Conservation (phyloP, 1,284 basidiomycete genomes). For the Anthracocystis panici-leucophaei region DNA sequence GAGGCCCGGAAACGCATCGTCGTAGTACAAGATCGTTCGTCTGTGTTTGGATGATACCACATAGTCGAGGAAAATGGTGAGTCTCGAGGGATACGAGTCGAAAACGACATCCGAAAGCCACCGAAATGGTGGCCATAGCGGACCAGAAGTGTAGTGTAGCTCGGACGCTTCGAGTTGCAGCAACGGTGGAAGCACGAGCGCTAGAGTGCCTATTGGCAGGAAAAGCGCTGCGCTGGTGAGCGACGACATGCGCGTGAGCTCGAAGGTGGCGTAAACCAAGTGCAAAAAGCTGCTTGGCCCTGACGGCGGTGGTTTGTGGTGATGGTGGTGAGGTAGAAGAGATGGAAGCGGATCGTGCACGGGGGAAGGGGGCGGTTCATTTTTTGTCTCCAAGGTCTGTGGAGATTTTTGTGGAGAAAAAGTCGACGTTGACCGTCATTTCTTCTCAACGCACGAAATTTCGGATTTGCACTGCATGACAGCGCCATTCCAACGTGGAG, state of each 20-base stretch:
- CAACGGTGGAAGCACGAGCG: slow-evolving; percentile 29
- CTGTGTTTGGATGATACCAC: slow-evolving; percentile 1
- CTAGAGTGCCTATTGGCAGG: slow-evolving; percentile 23
- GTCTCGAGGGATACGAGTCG: slow-evolving; percentile 11
- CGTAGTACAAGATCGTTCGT: slow-evolving; percentile 30
- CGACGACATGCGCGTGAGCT: slow-evolving; percentile 18
- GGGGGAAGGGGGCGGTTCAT: too few species aligned
- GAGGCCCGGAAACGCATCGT: slow-evolving; percentile 49
- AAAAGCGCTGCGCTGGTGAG: slow-evolving; percentile 21
- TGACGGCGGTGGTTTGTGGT: too few species aligned
- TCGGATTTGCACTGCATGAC: too few species aligned
- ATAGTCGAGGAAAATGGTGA: slow-evolving; percentile 13
- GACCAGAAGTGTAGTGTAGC: not conserved
- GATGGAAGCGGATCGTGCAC: not conserved
- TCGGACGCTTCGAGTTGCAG: slow-evolving; percentile 28
- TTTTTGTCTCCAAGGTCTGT: too few species aligned
- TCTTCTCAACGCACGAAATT: too few species aligned
- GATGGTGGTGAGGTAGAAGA: not conserved
- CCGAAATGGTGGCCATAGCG: slow-evolving; percentile 34
- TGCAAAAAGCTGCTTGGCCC: too few species aligned
- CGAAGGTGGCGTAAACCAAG: not conserved
- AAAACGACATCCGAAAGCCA: slow-evolving; percentile 19
- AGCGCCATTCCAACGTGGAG: too few species aligned
- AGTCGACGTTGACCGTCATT: too few species aligned
- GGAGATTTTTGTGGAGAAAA: too few species aligned